A percentile compares a stretch with the other conserved stretches of the same genome.
Conservation (phyloP, 2,329 filamentous ascomycete genomes). For the Colletotrichum spaethianum region DNA sequence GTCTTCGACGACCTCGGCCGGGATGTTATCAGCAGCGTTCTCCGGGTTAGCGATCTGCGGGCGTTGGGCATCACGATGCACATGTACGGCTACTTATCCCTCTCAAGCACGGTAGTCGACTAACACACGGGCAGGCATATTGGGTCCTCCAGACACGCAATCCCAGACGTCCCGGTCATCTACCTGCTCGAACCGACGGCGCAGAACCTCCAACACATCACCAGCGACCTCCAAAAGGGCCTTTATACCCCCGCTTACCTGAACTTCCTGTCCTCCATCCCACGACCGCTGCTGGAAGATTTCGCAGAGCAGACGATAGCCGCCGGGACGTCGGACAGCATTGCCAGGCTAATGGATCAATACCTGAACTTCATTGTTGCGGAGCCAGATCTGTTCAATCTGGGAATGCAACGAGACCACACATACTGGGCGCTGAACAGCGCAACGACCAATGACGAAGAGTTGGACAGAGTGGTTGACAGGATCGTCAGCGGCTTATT, state of each 20-base stretch:
- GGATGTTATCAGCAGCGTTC: slow-evolving; percentile 96
- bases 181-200: slow-evolving; percentile 94
- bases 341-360: slow-evolving; percentile 95
- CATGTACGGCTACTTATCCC: slow-evolving; percentile 71
- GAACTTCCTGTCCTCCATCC: slow-evolving; percentile 96
- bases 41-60: slow-evolving; percentile 93
- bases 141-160: slow-evolving; percentile 84
- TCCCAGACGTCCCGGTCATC: slow-evolving; percentile 95
- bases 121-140: slow-evolving; percentile 75
- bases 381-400: slow-evolving; percentile 94
- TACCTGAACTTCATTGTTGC: slow-evolving; percentile 98
- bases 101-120: slow-evolving; percentile 27
- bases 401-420: slow-evolving; percentile 86
- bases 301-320: slow-evolving; percentile 91
- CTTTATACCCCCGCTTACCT: slow-evolving; percentile 95
- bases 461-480: slow-evolving; percentile 89
- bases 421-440: slow-evolving; percentile 98
- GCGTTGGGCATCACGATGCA: slow-evolving; percentile 97
- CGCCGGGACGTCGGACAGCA: slow-evolving; percentile 87
- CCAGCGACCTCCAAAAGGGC: slow-evolving; percentile 85
- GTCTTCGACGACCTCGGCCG: slow-evolving; percentile 93
- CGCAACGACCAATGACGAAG: slow-evolving; percentile 89
- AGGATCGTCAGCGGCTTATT: slow-evolving; percentile 96
- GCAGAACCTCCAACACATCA: slow-evolving; percentile 86
- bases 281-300: slow-evolving; percentile 91